phyloP scores from a whole-genome alignment of 2,329 filamentous ascomycete species.

The Colletotrichum cuscutae region DNA sequence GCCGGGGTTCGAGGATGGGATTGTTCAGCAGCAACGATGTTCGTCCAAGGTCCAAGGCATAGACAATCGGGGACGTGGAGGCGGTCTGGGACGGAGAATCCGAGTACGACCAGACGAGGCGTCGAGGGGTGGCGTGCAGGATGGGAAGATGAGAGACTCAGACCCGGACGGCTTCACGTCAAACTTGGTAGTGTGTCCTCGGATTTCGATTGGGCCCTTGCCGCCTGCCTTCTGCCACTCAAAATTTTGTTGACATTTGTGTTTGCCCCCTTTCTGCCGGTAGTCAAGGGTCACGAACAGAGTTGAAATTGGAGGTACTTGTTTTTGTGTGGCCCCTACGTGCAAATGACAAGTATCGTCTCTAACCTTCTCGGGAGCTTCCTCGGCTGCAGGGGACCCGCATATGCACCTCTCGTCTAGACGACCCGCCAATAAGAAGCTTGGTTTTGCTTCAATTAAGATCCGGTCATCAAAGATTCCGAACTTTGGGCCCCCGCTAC shows the following conservation, averaged over 20 bases:
- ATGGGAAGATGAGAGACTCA: slow-evolving; percentile 9
- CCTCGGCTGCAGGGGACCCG: slow-evolving; percentile 21
- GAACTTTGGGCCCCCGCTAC: not conserved
- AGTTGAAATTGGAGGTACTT: slow-evolving; percentile 22
- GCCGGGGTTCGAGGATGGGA: slow-evolving; percentile 17
- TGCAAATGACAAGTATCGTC: not conserved
- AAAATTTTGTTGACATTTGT: slow-evolving; percentile 35
- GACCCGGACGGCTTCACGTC: slow-evolving; percentile 17
- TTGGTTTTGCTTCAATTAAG: slow-evolving; percentile 26
- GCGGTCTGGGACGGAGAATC: slow-evolving; percentile 23
- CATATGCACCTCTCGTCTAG: slow-evolving; percentile 33
- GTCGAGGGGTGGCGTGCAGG: slow-evolving; percentile 22
- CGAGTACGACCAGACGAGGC: slow-evolving; percentile 28
- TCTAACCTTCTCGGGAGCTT: slow-evolving; percentile 20
- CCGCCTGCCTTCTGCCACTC: not conserved
- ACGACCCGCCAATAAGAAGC: slow-evolving; percentile 28
- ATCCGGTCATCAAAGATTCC: not conserved
- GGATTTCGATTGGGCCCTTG: slow-evolving; percentile 17
- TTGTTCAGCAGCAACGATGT: not conserved
- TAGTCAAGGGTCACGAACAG: slow-evolving; percentile 32
- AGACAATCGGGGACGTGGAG: not conserved
- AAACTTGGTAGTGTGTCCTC: slow-evolving; percentile 27
- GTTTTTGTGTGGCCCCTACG: not conserved
- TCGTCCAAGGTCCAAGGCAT: slow-evolving; percentile 12
- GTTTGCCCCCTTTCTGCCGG: slow-evolving; percentile 34